Conservation (phyloP, 139 green algal genomes). For the Ostreobium quekettii region DNA sequence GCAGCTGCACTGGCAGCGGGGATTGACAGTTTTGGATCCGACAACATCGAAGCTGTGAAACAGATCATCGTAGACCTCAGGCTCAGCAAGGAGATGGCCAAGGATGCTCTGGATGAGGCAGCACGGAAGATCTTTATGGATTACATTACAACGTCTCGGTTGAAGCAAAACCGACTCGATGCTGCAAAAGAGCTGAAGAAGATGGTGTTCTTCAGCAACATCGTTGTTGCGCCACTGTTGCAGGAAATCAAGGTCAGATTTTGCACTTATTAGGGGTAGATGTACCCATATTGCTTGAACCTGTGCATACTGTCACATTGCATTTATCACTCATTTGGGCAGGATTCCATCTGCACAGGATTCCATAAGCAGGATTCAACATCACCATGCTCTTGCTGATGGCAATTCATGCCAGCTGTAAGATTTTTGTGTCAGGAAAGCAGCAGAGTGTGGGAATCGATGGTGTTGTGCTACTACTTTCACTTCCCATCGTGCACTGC, state of each 20-base stretch:
- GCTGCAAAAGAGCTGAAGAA: slow-evolving; percentile 71
- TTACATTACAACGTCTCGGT: slow-evolving; percentile 9
- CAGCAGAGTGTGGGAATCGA: too few relatives aligned
- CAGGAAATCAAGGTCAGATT: slow-evolving; percentile 60
- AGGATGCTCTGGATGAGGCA: slow-evolving; percentile 22
- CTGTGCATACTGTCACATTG: too few relatives aligned
- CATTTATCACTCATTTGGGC: too few relatives aligned
- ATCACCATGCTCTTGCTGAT: too few relatives aligned
- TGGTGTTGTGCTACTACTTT: too few relatives aligned
- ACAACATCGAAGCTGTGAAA: slow-evolving; percentile 44
- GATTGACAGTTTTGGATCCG: slow-evolving; percentile 10
- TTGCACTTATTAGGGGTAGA: too few relatives aligned
- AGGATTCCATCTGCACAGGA: too few relatives aligned
- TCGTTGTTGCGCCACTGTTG: slow-evolving; percentile 63
- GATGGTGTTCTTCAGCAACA: slow-evolving; percentile 79
- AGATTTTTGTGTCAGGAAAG: too few relatives aligned
- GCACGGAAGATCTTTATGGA: slow-evolving; percentile 8
- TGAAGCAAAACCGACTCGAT: slow-evolving; percentile 48
- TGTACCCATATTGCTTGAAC: too few relatives aligned
- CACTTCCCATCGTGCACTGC: too few relatives aligned
- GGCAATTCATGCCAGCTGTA: too few relatives aligned
- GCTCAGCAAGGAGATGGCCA: slow-evolving; percentile 36
- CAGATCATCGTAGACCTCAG: slow-evolving; percentile 39
- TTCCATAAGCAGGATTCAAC: too few relatives aligned
- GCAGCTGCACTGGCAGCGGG: slow-evolving; percentile 3